These are phyloP conservation scores for Solanum pimpinellifolium DNA, from an alignment of 257 asterid genomes.

Conservation along the genomic window DNA sequence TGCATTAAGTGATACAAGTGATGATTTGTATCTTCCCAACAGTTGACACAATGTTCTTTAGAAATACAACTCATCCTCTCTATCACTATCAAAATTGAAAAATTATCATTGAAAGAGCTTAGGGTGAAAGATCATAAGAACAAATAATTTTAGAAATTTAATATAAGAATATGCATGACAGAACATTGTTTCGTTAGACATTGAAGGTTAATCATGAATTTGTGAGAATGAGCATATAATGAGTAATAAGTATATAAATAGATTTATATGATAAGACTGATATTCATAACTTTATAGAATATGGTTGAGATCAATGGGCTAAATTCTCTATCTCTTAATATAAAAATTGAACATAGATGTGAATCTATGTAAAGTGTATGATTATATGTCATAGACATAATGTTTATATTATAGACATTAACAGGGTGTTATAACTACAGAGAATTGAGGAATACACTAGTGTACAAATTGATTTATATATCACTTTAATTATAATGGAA, in stretches of 20 bases:
- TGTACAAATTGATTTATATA: background rate
- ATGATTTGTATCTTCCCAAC: no score
- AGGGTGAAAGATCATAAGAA: no score
- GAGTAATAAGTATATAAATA: background rate
- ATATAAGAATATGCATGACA: no score
- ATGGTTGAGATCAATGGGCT: background rate
- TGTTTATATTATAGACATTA: background rate
- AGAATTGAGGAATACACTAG: background rate
- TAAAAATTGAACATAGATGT: background rate
- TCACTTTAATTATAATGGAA: background rate
- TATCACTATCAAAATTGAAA: no score
- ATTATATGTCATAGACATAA: background rate
- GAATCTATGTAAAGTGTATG: background rate
- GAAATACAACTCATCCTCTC: no score
- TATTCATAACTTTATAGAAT: no score
- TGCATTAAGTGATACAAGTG: no score
- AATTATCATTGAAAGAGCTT: no score
- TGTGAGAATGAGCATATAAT: background rate
- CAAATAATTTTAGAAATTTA: no score
- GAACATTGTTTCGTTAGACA: background rate
- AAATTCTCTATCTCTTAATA: background rate
- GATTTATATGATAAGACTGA: background rate
- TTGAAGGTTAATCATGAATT: background rate
- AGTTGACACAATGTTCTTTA: no score
- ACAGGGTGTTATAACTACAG: background rate